These are phyloP conservation scores for Barnettozyma vustinii DNA, from an alignment of 805 yeast genomes.

Conservation along the genomic window DNA sequence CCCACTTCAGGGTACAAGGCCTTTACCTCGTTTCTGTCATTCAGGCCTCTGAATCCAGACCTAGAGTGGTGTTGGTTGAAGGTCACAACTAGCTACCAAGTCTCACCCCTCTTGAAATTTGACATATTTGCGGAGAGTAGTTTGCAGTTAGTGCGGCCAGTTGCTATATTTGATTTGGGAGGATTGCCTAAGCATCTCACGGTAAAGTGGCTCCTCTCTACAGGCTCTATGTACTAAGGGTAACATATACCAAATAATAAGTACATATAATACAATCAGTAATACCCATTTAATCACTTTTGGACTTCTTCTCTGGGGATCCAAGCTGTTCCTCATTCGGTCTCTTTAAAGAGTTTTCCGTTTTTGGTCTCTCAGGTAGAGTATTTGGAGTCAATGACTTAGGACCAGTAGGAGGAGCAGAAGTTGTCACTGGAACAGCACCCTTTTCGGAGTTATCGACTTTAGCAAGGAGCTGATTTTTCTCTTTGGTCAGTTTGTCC, in stretches of 20 bases:
- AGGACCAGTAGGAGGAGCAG: neutral
- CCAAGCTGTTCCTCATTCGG: conserved; percentile 24
- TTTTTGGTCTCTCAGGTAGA: conserved; percentile 17
- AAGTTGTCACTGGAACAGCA: neutral
- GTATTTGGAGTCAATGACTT: conserved; percentile 2
- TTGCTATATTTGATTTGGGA: too few relatives aligned
- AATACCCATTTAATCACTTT: conserved; percentile 7
- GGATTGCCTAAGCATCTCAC: too few relatives aligned
- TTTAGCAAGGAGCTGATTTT: conserved; percentile 32
- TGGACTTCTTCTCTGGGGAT: conserved; percentile 28
- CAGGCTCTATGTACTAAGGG: too few relatives aligned
- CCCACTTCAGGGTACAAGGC: too few relatives aligned
- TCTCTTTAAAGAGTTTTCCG: conserved; percentile 13
- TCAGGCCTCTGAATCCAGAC: too few relatives aligned
- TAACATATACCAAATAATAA: too few relatives aligned
- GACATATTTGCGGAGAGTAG: too few relatives aligned
- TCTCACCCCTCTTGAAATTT: too few relatives aligned
- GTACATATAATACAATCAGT: neutral
- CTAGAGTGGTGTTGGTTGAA: too few relatives aligned
- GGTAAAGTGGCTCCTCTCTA: neutral
- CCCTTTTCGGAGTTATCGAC: neutral
- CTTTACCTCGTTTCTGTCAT: too few relatives aligned
- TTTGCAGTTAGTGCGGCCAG: too few relatives aligned
- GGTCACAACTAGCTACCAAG: too few relatives aligned
- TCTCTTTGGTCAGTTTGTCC: conserved; percentile 31